A percentile compares a stretch with the other conserved stretches of the same genome.
Evolutionary conservation across 495 filamentous ascomycete genomes (phyloP).

Genomic region (Aspergillus carlsbadensis): DNA sequence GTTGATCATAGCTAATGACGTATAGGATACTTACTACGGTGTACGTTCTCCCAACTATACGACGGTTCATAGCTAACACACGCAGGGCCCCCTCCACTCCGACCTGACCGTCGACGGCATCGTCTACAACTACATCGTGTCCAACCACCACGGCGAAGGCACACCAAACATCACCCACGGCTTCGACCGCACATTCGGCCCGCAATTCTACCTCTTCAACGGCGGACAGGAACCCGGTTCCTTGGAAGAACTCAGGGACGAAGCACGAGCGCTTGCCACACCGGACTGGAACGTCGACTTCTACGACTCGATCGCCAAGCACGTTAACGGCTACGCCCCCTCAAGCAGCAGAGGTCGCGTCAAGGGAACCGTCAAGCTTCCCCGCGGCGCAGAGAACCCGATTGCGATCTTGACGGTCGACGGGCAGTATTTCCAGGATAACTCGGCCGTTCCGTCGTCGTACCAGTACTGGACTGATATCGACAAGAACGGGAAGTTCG

Average conservation of each 20-base stretch:
- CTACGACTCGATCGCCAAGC: slow-evolving; percentile 55
- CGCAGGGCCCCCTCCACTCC: slow-evolving; percentile 51
- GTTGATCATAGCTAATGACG: background rate
- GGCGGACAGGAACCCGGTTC: slow-evolving; percentile 40
- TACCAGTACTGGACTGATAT: slow-evolving; percentile 61
- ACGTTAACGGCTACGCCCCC: slow-evolving; percentile 53
- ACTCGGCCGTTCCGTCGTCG: slow-evolving; percentile 44
- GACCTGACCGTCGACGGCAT: slow-evolving; percentile 59
- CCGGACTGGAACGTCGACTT: slow-evolving; percentile 53
- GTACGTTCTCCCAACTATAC: slow-evolving; percentile 12
- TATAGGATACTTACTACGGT: slow-evolving; percentile 56
- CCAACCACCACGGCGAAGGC: slow-evolving; percentile 56
- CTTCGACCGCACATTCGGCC: slow-evolving; percentile 57
- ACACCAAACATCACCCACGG: slow-evolving; percentile 58
- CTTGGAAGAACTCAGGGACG: slow-evolving; percentile 42
- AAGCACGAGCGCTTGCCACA: slow-evolving; percentile 44
- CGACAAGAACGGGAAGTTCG: slow-evolving; percentile 40
- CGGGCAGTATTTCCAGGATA: slow-evolving; percentile 57
- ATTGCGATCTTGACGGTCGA: slow-evolving; percentile 53
- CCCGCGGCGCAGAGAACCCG: slow-evolving; percentile 39
- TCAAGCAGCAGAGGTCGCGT: slow-evolving; percentile 41
- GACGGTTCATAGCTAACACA: slow-evolving; percentile 9
- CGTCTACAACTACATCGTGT: slow-evolving; percentile 53
- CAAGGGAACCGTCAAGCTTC: slow-evolving; percentile 44
- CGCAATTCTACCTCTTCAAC: slow-evolving; percentile 59